Evolutionary conservation across 345 rosid species (phyloP), one percentile per base, ranked within the genome.

Genomic region (Heritiera fomes): DNA sequence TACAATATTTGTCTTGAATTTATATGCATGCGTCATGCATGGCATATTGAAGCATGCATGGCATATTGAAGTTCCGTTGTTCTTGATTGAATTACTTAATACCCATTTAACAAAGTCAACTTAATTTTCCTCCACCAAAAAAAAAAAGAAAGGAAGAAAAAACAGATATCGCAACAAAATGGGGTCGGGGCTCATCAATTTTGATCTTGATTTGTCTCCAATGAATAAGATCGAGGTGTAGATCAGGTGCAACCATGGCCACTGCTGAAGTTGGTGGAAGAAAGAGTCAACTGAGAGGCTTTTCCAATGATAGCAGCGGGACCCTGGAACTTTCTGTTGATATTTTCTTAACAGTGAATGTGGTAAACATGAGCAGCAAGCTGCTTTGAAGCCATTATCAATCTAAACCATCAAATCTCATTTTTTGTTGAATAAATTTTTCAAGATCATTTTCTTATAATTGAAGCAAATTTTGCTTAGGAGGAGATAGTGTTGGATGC

Each of bases 381-480:
- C 38, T 68, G 71, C 43, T 77, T 68, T 83, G 67, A 10, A 67
- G 78, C 34, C 47, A 53, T 50, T 75, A 53, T 74, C 80, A 72
- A 72, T 79, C 76, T 78, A 46, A 52, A 76, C 81, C 81, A 76
- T 79, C 87, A 76, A 79, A 67, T 78, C 46, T 71, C 62, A 47
- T 45, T 20, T 52, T 34, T 34, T 34, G 2, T 45, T 20, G 34
- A 17, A 49, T 58, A 49, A 64, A 56, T 38, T 61, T 11, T 66
- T 60, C 66, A 58, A 34, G 75, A 75, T 85, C 76, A 73, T 67
- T 84, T 81, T 77, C 81, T 72, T 71, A 59, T 60, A 78, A 78
- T 79, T 55, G 75, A 79, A 79, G 82, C 77, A 75, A 81, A 71
- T 20, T 52, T 71, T 75, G 63, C 23, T 52, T 20, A 73, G 43